Evolutionary conservation across 495 filamentous ascomycete species (phyloP).

Genomic region (Talaromyces proteolyticus): DNA sequence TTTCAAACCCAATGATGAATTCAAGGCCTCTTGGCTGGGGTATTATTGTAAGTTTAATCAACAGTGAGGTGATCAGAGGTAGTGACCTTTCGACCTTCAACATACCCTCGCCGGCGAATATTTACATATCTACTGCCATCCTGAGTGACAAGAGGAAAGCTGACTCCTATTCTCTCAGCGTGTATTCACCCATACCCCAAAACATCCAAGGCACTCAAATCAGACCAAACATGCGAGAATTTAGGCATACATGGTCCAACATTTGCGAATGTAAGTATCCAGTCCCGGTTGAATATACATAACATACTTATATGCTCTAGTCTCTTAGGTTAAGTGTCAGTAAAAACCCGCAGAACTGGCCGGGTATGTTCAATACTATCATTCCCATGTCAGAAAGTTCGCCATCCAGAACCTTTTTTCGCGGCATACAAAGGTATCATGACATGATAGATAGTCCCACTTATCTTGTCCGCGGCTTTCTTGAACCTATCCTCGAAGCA

Average conservation of each 20-base stretch:
- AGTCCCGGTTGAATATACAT: background rate
- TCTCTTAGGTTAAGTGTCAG: slow-evolving; percentile 13
- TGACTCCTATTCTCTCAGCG: slow-evolving; percentile 12
- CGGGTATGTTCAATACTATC: slow-evolving; percentile 13
- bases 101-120: no score
- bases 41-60: slow-evolving; percentile 29
- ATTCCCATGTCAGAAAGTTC: slow-evolving; percentile 7
- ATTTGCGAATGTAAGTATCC: background rate
- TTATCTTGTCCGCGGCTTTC: slow-evolving; percentile 24
- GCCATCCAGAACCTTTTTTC: slow-evolving; percentile 15
- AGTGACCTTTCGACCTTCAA: no score
- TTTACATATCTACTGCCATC: background rate
- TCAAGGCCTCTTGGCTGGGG: slow-evolving; percentile 26
- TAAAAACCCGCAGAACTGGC: slow-evolving; percentile 19
- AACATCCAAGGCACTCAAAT: slow-evolving; percentile 3
- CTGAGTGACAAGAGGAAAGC: background rate
- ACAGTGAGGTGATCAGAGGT: no score
- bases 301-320: slow-evolving; percentile 10
- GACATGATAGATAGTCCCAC: background rate
- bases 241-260: background rate
- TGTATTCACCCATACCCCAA: slow-evolving; percentile 25
- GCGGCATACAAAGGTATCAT: slow-evolving; percentile 15
- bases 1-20: background rate
- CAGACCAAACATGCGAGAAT: slow-evolving; percentile 25
- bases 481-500: slow-evolving; percentile 15